Conservation (phyloP, 2,329 filamentous ascomycete genomes). For the Xylaria hypoxylon region DNA sequence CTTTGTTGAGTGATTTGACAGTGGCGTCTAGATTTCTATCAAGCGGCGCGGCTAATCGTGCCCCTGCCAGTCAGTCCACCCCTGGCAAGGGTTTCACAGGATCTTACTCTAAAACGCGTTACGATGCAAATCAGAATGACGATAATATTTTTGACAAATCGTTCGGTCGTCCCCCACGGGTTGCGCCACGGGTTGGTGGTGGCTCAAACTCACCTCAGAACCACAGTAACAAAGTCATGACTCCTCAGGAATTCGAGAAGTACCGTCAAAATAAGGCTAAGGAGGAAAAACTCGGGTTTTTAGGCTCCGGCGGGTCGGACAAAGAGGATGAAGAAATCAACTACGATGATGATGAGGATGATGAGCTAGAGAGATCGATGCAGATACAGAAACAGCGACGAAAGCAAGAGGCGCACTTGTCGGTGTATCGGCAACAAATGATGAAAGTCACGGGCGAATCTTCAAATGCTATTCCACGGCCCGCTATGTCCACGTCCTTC, state of each 20-base stretch:
- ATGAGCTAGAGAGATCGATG: conserved; percentile 80
- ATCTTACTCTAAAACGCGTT: conserved; percentile 49
- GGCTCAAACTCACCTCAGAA: conserved; percentile 60
- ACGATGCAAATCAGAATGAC: conserved; percentile 56
- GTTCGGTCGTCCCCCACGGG: conserved; percentile 53
- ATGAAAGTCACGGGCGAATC: conserved; percentile 92
- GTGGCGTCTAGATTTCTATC: conserved; percentile 61
- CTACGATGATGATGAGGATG: conserved; percentile 73
- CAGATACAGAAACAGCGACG: conserved; percentile 80
- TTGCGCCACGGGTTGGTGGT: conserved; percentile 52
- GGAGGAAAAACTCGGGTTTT: conserved; percentile 59
- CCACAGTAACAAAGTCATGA: conserved; percentile 84
- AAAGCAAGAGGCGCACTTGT: conserved; percentile 90
- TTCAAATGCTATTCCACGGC: conserved; percentile 62
- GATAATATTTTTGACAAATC: conserved; percentile 68
- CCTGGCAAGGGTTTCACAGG: conserved; percentile 48
- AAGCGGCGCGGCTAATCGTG: conserved; percentile 38
- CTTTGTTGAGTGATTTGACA: conserved; percentile 64
- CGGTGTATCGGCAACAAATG: conserved; percentile 93
- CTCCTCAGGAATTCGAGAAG: conserved; percentile 85
- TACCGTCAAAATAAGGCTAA: conserved; percentile 80
- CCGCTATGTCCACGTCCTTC: conserved; percentile 66
- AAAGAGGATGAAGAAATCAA: conserved; percentile 59
- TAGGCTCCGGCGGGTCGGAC: conserved; percentile 55
- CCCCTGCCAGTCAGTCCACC: conserved; percentile 37